A percentile compares a stretch with the other conserved stretches of the same genome.
phyloP scores from a whole-genome alignment of 805 yeast species.

The Metschnikowia colocasiae region DNA sequence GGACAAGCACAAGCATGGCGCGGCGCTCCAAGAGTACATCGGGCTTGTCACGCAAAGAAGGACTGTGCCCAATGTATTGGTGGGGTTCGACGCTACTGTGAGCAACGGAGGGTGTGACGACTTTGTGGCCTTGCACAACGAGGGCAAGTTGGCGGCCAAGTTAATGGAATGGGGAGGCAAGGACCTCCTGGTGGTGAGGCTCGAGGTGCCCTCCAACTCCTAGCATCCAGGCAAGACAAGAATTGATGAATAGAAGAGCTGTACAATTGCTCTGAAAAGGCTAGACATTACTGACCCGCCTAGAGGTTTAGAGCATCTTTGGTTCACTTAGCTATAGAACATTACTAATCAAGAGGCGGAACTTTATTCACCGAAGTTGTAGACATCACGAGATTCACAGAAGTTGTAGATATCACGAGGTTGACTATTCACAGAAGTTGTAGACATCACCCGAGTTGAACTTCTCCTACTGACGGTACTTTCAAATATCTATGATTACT shows the following conservation, averaged over 20 bases:
- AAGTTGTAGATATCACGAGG: too few relatives aligned
- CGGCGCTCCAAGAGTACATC: constrained; percentile 68
- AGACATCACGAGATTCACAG: too few relatives aligned
- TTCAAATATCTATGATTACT: neutral
- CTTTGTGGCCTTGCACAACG: constrained; percentile 56
- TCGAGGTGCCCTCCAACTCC: constrained; percentile 55
- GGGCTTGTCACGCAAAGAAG: constrained; percentile 27
- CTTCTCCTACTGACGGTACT: too few relatives aligned
- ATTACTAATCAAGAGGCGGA: too few relatives aligned
- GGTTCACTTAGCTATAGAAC: too few relatives aligned
- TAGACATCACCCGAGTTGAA: too few relatives aligned
- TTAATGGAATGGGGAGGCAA: constrained; percentile 64
- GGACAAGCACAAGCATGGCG: constrained; percentile 75
- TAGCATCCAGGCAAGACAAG: constrained; percentile 9
- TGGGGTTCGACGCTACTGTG: constrained; percentile 18
- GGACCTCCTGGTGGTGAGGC: constrained; percentile 44
- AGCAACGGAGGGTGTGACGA: constrained; percentile 92
- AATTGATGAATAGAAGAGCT: too few relatives aligned
- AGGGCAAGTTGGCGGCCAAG: constrained; percentile 48
- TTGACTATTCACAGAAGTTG: too few relatives aligned
- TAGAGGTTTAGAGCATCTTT: too few relatives aligned
- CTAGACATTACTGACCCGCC: too few relatives aligned
- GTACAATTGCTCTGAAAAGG: too few relatives aligned
- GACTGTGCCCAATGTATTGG: constrained; percentile 20
- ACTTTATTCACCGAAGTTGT: too few relatives aligned